Conservation (phyloP, 2,329 filamentous ascomycete genomes). For the Sordariomycetes sp. region DNA sequence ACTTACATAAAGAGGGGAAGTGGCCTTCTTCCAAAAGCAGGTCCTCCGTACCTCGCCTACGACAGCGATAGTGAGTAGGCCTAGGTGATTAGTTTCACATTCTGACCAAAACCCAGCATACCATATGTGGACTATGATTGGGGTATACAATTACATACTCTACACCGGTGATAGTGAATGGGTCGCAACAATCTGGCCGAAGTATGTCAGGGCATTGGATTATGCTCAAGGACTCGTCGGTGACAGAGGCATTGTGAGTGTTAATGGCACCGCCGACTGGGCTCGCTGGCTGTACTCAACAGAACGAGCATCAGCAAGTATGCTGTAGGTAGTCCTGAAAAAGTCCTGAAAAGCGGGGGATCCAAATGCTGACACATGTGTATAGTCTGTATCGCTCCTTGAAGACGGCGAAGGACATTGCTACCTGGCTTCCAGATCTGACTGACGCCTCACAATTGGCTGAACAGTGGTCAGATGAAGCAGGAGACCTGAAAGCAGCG, state of each 20-base stretch:
- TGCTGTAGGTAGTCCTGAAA: background rate
- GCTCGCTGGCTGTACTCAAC: constrained; percentile 9
- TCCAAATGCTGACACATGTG: background rate
- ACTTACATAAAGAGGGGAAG: constrained; percentile 10
- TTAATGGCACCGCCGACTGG: constrained; percentile 41
- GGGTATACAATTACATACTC: constrained; percentile 45
- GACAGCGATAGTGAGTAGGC: constrained; percentile 1
- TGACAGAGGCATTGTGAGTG: constrained; percentile 25
- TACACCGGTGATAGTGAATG: constrained; percentile 20
- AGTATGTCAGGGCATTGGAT: constrained; percentile 17
- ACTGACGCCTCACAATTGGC: constrained; percentile 37
- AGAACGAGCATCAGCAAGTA: background rate
- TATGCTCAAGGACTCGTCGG: constrained; percentile 10
- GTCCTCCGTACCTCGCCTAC: constrained; percentile 25
- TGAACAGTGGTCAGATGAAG: constrained; percentile 31
- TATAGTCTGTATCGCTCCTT: background rate
- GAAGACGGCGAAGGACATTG: background rate
- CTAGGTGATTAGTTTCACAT: no score
- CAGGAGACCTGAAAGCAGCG: constrained; percentile 28
- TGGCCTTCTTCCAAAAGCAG: constrained; percentile 40
- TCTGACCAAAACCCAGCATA: constrained; percentile 12
- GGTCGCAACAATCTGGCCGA: constrained; percentile 15
- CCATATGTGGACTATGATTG: constrained; percentile 36
- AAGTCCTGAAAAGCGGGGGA: no score
- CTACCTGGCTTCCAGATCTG: background rate